Conservation (phyloP, 2,329 filamentous ascomycete genomes). For the Leptographium flavum region DNA sequence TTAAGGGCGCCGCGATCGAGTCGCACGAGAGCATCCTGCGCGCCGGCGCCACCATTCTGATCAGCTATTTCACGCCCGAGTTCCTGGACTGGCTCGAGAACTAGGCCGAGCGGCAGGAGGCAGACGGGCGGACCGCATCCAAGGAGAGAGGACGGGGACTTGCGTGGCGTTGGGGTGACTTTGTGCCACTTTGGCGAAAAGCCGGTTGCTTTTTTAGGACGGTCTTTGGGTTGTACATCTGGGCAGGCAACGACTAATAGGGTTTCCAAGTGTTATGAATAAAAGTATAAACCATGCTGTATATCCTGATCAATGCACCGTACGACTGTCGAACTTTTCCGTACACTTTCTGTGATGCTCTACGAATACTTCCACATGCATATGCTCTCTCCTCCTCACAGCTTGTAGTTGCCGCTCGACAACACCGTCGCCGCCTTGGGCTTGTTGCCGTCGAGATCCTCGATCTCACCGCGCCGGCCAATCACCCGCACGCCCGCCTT, state of each 20-base stretch:
- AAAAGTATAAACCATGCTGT: too few relatives aligned
- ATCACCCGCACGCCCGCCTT: conserved; percentile 82
- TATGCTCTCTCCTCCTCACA: conserved; percentile 23
- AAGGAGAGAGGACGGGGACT: background rate
- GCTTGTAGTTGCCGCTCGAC: conserved; percentile 46
- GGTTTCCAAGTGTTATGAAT: too few relatives aligned
- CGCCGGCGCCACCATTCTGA: conserved; percentile 82
- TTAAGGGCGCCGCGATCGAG: conserved; percentile 91
- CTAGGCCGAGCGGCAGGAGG: background rate
- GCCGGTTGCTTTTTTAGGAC: too few relatives aligned
- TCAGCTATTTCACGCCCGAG: conserved; percentile 87
- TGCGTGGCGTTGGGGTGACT: too few relatives aligned
- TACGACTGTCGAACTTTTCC: too few relatives aligned
- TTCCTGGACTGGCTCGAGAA: conserved; percentile 48
- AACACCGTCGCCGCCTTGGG: conserved; percentile 37
- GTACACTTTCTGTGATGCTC: too few relatives aligned
- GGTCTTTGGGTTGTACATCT: too few relatives aligned
- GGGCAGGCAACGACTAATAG: too few relatives aligned
- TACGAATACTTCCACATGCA: background rate
- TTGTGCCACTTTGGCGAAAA: too few relatives aligned
- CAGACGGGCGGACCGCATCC: background rate
- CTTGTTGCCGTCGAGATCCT: conserved; percentile 72
- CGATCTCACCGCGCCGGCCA: conserved; percentile 74
- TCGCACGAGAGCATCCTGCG: conserved; percentile 84
- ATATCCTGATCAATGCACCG: too few relatives aligned